Conservation (phyloP, 2,329 filamentous ascomycete species). For the Cyclaneusma minus region DNA sequence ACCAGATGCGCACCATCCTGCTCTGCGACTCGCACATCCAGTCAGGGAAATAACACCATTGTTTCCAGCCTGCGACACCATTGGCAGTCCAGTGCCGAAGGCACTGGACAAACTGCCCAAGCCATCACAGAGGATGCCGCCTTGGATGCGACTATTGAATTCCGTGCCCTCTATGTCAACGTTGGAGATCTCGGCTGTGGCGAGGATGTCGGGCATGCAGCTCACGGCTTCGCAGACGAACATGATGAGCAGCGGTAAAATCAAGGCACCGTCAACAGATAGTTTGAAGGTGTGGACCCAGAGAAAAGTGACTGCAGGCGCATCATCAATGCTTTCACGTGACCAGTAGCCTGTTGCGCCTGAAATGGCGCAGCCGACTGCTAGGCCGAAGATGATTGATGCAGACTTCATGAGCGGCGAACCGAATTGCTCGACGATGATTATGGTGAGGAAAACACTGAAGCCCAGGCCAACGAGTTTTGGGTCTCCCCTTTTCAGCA, state of each 20-base stretch:
- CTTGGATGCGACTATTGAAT: conserved; percentile 56
- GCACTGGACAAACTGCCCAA: conserved; percentile 47
- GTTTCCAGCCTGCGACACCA: conserved; percentile 55
- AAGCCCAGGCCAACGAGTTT: conserved; percentile 54
- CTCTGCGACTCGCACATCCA: conserved; percentile 50
- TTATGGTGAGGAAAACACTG: conserved; percentile 50
- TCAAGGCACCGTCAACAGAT: conserved; percentile 47
- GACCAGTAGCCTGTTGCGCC: conserved; percentile 52
- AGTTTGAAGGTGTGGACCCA: conserved; percentile 58
- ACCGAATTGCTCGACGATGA: conserved; percentile 53
- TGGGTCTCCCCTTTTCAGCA: conserved; percentile 33
- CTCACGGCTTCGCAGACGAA: conserved; percentile 54
- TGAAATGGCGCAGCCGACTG: conserved; percentile 52
- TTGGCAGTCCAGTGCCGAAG: conserved; percentile 51
- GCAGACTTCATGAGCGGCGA: conserved; percentile 56
- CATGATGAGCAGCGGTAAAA: conserved; percentile 48
- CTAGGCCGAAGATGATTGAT: conserved; percentile 46
- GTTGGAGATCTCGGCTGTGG: conserved; percentile 28
- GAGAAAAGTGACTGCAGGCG: conserved; percentile 50
- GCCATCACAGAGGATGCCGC: conserved; percentile 50
- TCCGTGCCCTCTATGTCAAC: conserved; percentile 43
- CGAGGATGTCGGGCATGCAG: conserved; percentile 42
- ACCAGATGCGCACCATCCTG: conserved; percentile 49
- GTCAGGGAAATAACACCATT: conserved; percentile 56
- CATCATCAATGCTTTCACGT: conserved; percentile 36